Base-by-base conservation (phyloP, 345 rosid genomes). In the Eutrema heterophyllum region DNA sequence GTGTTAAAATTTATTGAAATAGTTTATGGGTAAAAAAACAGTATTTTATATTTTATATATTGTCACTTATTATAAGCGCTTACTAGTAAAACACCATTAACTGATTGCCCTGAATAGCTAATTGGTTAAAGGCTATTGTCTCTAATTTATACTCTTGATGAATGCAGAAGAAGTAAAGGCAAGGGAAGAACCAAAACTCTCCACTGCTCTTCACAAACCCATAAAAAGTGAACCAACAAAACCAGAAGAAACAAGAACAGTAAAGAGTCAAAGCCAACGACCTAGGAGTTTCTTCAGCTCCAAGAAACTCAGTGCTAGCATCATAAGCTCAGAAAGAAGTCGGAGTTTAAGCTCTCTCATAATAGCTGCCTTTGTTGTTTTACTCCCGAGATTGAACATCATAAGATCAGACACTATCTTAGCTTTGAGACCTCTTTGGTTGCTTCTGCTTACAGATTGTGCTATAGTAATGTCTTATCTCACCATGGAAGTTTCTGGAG, bases 401-500 rank as follows among this genome's bases (percentile, higher is more conserved):
- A 9, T 83, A 14, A 85, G 81, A 52, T 79, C 84, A 1, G 70
- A 72, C 8, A 82, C 80, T 67, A 52, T 84, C 51, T 51, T 85
- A 68, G 81, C 81, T 64, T 70, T 81, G 40, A 84, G 86, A 79
- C 95, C 98, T 10, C 71, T 92, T 64, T 90, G 80, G 80, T 79
- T 86, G n/a, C 72, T 90, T 41, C 56, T 92, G 38, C 73, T 88
- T 32, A 84, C 89, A 13, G 87, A 90, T 74, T 75, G 81, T 32
- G 81, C 84, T 2, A 80, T 85, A 13, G 85, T 87, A 52, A 75
- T 88, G 16, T 68, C 70, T 9, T 77, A 79, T 39, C 33, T 88
- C 78, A 71, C 44, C 64, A 70, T 71, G 4, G 80, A 84, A 76
- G 60, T 39, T 61, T 81, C 57, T 32, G 72, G 60, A 67, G 78